Percentiles rank a stretch among this genome's conserved stretches.
phyloP scores from a whole-genome alignment of 225 moss, liverwort and hornwort species.

The Thuidium tamariscinum region DNA sequence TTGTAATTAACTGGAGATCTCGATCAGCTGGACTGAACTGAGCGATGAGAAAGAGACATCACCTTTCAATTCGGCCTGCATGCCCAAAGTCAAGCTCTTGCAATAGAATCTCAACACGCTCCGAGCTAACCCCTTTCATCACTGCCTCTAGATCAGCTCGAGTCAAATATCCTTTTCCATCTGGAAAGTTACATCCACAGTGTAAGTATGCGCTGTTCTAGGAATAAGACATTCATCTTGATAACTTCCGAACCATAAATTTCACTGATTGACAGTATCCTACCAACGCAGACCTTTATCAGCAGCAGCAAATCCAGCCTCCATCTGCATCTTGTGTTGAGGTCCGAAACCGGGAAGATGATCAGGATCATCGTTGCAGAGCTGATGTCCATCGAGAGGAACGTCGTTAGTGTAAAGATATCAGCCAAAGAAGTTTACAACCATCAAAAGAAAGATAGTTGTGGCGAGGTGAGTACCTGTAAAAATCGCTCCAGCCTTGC shows the following conservation, averaged over 20 bases:
- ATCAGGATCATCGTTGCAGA: constrained; percentile 57
- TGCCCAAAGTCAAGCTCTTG: constrained; percentile 55
- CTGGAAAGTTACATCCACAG: neutral
- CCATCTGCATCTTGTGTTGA: constrained; percentile 49
- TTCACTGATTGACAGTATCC: neutral
- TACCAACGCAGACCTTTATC: constrained; percentile 38
- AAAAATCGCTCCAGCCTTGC: constrained; percentile 48
- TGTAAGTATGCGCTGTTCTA: neutral
- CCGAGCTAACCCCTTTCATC: constrained; percentile 44
- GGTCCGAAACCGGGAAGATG: constrained; percentile 58
- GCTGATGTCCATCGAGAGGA: constrained; percentile 15
- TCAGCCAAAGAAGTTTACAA: neutral
- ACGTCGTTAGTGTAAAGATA: neutral
- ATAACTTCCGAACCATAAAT: neutral
- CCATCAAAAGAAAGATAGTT: neutral
- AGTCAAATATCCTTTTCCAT: constrained; percentile 52
- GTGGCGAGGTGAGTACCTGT: constrained; percentile 19
- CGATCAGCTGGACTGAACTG: neutral
- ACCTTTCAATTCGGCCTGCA: constrained; percentile 45
- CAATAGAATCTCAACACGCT: constrained; percentile 45
- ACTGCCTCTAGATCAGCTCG: constrained; percentile 39
- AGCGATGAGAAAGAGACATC: neutral
- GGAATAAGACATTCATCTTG: neutral
- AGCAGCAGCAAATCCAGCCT: constrained; percentile 57
- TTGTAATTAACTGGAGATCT: neutral